These are phyloP conservation scores for Triticum aestivum DNA, from an alignment of 176 grass and related monocot species.

Conservation along the genomic window DNA sequence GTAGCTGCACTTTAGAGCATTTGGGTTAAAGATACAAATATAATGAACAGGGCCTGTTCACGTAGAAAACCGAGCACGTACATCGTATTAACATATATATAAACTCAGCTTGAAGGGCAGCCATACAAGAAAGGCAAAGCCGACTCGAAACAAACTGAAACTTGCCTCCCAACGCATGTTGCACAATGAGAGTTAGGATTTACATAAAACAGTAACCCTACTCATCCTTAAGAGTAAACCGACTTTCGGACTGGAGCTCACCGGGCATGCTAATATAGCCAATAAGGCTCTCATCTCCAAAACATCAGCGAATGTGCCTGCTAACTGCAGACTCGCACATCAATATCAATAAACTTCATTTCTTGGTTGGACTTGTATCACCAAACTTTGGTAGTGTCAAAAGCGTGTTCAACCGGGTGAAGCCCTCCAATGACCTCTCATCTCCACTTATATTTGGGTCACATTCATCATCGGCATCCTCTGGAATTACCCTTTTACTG, in stretches of 20 bases:
- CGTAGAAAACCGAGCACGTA: not conserved
- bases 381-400: constrained; percentile 48
- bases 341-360: constrained; percentile 26
- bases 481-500: constrained; percentile 23
- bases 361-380: constrained; percentile 27
- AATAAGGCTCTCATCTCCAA: constrained; percentile 5
- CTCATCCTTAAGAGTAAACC: constrained; percentile 24
- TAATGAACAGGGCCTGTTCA: constrained; percentile 15
- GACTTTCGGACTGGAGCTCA: not conserved
- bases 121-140: constrained; percentile 17
- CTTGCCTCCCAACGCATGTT: not conserved
- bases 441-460: constrained; percentile 38
- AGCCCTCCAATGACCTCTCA: constrained; percentile 47
- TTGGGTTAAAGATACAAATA: not conserved
- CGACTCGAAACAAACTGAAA: constrained; percentile 12
- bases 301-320: constrained; percentile 19
- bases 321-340: not conserved
- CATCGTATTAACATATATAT: not conserved
- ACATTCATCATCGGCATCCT: constrained; percentile 39
- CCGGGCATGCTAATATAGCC: constrained; percentile 30
- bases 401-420: constrained; percentile 55
- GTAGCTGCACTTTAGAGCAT: too few species aligned
- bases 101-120: constrained; percentile 6
- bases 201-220: constrained; percentile 45
- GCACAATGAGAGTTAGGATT: constrained; percentile 28